A percentile compares a stretch with the other conserved stretches of the same genome.
Conservation (phyloP, 257 asterid species). For the Lycium barbarum region DNA sequence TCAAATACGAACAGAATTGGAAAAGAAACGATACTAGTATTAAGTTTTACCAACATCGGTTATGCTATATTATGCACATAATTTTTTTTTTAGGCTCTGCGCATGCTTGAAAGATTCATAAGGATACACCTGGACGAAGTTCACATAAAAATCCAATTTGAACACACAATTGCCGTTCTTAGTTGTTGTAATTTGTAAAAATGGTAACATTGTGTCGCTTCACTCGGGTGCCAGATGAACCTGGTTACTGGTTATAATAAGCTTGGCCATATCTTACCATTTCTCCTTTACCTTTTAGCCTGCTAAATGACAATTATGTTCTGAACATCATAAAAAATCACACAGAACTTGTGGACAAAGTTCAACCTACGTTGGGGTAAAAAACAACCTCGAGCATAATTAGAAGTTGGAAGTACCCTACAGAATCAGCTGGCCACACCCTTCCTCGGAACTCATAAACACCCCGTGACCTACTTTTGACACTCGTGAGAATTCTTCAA, state of each 20-base stretch:
- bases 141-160: not conserved
- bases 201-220: not conserved
- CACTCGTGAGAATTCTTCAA: not conserved
- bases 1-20: too few relatives aligned
- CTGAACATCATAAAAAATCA: not conserved
- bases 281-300: not conserved
- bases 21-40: too few relatives aligned
- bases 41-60: too few relatives aligned
- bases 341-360: not conserved
- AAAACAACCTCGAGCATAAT: not conserved
- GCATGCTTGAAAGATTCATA: not conserved
- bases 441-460: constrained; percentile 1
- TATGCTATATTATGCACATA: too few relatives aligned
- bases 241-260: too few relatives aligned
- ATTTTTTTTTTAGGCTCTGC: not conserved
- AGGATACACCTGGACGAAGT: not conserved
- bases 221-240: not conserved
- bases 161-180: not conserved
- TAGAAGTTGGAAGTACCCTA: not conserved
- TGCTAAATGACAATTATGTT: not conserved
- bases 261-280: not conserved
- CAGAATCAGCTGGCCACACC: not conserved
- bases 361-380: not conserved
- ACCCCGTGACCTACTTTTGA: not conserved
- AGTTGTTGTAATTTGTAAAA: too few relatives aligned